A percentile compares a stretch with the other conserved stretches of the same genome.
Conservation (phyloP, 176 grass and related monocot genomes). For the Cymbopogon citratus region DNA sequence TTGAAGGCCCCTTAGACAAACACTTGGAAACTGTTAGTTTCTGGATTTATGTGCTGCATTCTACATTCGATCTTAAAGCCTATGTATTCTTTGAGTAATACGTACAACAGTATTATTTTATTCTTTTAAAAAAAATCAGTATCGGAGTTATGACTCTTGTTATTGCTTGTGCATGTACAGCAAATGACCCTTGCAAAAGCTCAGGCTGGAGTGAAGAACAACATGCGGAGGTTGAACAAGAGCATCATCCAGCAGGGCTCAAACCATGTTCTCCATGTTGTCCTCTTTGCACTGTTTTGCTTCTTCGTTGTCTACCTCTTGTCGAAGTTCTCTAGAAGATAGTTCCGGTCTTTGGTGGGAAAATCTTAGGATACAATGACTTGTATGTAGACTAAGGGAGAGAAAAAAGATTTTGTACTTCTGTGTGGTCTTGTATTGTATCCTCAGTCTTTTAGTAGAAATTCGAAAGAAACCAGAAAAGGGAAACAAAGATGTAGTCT, state of each 20-base stretch:
- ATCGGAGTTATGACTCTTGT: conserved; percentile 2
- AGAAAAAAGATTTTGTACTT: neutral
- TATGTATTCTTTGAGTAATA: neutral
- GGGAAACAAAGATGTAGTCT: neutral
- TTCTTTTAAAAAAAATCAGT: no score
- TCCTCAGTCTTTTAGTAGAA: neutral
- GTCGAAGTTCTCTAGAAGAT: conserved; percentile 70
- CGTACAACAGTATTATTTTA: neutral
- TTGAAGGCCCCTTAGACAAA: no score
- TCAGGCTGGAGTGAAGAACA: conserved; percentile 75
- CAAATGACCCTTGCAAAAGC: conserved; percentile 73
- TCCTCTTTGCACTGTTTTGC: conserved; percentile 67
- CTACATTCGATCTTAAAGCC: neutral
- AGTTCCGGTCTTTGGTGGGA: neutral
- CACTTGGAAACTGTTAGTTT: neutral
- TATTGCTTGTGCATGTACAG: conserved; percentile 33
- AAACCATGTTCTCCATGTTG: conserved; percentile 67
- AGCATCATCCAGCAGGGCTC: conserved; percentile 74
- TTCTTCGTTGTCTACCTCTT: conserved; percentile 76
- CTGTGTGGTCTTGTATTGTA: neutral
- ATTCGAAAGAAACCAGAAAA: neutral
- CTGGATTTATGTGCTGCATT: neutral
- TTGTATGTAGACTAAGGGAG: conserved; percentile 18
- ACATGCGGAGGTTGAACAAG: conserved; percentile 75
- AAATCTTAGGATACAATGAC: conserved; percentile 1